Conservation (phyloP, 2,329 filamentous ascomycete genomes). For the Triangularia setosa region DNA sequence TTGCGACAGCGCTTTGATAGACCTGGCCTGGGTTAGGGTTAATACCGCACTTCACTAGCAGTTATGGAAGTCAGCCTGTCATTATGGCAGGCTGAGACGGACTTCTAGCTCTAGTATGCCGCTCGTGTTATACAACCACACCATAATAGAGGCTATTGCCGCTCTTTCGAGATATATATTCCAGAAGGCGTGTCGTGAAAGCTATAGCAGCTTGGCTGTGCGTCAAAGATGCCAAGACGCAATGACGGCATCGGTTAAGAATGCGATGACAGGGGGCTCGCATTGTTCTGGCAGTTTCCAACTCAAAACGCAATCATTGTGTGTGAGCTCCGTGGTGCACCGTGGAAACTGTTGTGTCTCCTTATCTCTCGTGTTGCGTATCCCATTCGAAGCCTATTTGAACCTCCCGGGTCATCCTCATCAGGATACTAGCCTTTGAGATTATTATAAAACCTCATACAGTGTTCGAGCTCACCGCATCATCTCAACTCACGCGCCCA, state of each 20-base stretch:
- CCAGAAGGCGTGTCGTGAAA: background rate
- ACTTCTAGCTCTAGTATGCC: background rate
- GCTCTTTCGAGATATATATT: too few relatives aligned
- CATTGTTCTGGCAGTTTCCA: background rate
- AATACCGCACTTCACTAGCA: background rate
- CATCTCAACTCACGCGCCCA: background rate
- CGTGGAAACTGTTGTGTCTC: background rate
- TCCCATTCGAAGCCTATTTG: background rate
- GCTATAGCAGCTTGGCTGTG: background rate
- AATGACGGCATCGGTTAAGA: background rate
- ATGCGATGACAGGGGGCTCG: background rate
- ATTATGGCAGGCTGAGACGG: background rate
- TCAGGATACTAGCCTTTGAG: too few relatives aligned
- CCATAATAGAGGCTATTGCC: too few relatives aligned
- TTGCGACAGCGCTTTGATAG: background rate
- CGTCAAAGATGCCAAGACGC: background rate
- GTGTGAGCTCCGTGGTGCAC: background rate
- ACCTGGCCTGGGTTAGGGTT: constrained; percentile 15
- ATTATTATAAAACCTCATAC: background rate
- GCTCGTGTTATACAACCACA: too few relatives aligned
- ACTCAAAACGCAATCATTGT: too few relatives aligned
- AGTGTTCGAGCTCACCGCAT: background rate
- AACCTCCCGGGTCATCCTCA: background rate
- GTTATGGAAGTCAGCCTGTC: background rate
- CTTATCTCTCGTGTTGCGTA: background rate